Evolutionary conservation across 140 eudicot genomes (phyloP), one percentile per base, ranked within the genome.

Genomic region (Senecio squalidus): DNA sequence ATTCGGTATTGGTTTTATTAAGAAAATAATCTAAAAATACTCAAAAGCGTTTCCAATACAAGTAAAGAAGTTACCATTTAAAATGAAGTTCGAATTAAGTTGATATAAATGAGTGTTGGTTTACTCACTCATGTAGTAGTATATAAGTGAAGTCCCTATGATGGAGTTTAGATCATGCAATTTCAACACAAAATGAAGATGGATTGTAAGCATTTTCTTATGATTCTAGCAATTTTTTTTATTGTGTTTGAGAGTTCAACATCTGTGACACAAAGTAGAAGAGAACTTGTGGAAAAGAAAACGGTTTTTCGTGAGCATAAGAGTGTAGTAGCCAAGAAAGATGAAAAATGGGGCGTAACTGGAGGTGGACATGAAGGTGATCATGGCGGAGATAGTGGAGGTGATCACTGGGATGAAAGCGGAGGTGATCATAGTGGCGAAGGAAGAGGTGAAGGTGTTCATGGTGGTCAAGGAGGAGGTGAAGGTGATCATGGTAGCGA

Each of bases 241-340:
- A 2, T 66, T 63, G 55, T 63, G 66, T 62, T 71, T 30, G 65
- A 54, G 34, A 54, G 60, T 54, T 23, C 51, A 33, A 63, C 69
- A 33, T 36, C 22, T 23, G 3, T 65, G 38, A 65, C 65, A 62
- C 66, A 62, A 62, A 71, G 71, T 62, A 6, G 52, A 45, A 54
- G 65, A 44, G 34, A 23, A 25, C 59, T 71, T 55, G 60, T 26
- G 28, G 60, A 36, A 55, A 63, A 55, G 66, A 71, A 63, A 27
- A 55, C 9, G 38, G 29, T 55, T 17, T 20, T 34, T 33, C 9
- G 15, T 45, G 66, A 25, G 44, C 34, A 25, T 24, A 28, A 2
- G n/a, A 15, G n/a, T n/a, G n/a, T 21, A 44, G 28, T 71, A 34
- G 55, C 4, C 3, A 25, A 18, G 20, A 55, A 47, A 47, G 34